Percentiles rank a stretch among this genome's conserved stretches.
phyloP scores from a whole-genome alignment of 1,139 yeast genomes.

The Kodamaea anthophila region DNA sequence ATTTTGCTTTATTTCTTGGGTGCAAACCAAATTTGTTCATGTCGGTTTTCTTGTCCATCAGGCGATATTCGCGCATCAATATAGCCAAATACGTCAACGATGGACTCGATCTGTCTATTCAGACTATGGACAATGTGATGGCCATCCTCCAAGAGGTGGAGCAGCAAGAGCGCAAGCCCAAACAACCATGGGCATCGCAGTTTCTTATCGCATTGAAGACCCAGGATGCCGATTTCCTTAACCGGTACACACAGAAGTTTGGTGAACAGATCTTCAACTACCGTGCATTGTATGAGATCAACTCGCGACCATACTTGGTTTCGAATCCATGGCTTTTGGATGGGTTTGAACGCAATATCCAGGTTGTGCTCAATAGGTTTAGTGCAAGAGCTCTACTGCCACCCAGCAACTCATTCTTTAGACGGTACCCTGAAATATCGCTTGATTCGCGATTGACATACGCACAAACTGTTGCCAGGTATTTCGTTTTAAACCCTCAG shows the following conservation, averaged over 20 bases:
- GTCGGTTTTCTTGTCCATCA: no score
- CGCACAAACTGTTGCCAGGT: conserved; percentile 12
- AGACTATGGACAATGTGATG: conserved; percentile 13
- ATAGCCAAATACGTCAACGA: conserved; percentile 7
- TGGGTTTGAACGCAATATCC: conserved; percentile 7
- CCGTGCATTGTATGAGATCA: conserved; percentile 10
- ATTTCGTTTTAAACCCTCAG: conserved; percentile 11
- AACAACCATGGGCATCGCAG: conserved; percentile 5
- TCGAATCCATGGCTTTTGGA: conserved; percentile 9
- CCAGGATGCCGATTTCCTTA: conserved; percentile 11
- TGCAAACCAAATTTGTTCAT: no score
- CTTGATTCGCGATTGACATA: conserved; percentile 9
- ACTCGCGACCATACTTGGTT: conserved; percentile 11
- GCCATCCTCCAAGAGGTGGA: conserved; percentile 13
- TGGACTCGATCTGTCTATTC: conserved; percentile 8
- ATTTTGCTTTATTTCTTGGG: no score
- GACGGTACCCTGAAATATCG: conserved; percentile 9
- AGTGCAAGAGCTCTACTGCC: conserved; percentile 8
- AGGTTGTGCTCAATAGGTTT: conserved; percentile 6
- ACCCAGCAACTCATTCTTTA: conserved; percentile 10
- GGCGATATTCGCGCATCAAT: conserved; percentile 7
- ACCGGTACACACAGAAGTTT: conserved; percentile 11
- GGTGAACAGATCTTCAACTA: conserved; percentile 12
- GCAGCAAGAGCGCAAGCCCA: conserved; percentile 1
- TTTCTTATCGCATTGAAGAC: conserved; percentile 10